phyloP scores from a whole-genome alignment of 2,329 filamentous ascomycete species.

The Neofusicoccum parvum region DNA sequence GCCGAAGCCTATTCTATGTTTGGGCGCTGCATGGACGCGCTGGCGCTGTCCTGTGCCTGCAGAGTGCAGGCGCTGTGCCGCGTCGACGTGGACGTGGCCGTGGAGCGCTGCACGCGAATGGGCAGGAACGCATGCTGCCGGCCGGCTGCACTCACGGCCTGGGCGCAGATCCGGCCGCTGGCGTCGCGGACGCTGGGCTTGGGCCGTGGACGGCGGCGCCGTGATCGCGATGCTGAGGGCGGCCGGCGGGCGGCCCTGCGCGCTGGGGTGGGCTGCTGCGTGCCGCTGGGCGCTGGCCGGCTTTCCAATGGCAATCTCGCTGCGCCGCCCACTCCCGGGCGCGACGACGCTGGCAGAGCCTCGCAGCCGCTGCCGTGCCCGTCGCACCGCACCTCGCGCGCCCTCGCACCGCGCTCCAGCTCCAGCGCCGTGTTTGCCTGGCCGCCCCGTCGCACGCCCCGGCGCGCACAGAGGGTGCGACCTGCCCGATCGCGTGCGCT shows the following conservation, averaged over 20 bases:
- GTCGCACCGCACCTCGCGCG: background rate
- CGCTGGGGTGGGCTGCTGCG: slow-evolving; percentile 7
- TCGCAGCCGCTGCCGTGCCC: slow-evolving; percentile 8
- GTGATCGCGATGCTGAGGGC: background rate
- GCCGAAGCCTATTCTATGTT: slow-evolving; percentile 4
- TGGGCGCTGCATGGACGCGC: background rate
- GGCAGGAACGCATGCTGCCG: background rate
- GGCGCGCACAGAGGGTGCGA: slow-evolving; percentile 8
- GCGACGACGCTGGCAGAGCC: background rate
- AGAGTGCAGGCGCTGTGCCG: background rate
- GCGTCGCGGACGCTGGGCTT: background rate
- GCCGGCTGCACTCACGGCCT: background rate
- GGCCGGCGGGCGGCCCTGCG: background rate
- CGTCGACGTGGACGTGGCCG: slow-evolving; percentile 1
- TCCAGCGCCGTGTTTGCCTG: slow-evolving; percentile 8
- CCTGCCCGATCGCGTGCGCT: slow-evolving; percentile 17
- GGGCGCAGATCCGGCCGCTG: slow-evolving; percentile 1
- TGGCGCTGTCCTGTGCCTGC: slow-evolving; percentile 12
- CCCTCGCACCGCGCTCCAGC: background rate
- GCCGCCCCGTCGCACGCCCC: slow-evolving; percentile 8
- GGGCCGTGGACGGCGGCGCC: background rate
- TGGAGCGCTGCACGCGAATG: background rate
- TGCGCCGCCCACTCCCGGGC: background rate
- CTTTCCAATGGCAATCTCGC: background rate
- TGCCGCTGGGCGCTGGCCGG: background rate